Percentiles rank a stretch among this genome's conserved stretches.
Evolutionary conservation across 495 filamentous ascomycete genomes (phyloP).

Genomic region (Penicillium salamii): DNA sequence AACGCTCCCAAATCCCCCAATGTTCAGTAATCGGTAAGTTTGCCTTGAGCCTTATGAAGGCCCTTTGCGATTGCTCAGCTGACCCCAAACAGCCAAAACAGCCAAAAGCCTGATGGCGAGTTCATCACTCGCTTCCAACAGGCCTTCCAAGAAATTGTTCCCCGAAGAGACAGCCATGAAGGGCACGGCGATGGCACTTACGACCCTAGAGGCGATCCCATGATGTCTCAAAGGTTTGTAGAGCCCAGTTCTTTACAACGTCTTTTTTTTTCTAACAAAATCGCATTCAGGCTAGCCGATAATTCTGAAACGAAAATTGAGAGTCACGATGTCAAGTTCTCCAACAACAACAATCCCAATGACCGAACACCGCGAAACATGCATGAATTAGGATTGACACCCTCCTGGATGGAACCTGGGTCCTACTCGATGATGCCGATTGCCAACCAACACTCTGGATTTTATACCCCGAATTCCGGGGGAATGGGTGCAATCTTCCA

Average conservation of each 20-base stretch:
- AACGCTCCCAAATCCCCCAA: constrained; percentile 6
- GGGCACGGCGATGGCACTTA: too few relatives aligned
- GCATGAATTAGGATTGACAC: constrained; percentile 82
- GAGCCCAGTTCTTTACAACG: too few relatives aligned
- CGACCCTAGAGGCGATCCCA: too few relatives aligned
- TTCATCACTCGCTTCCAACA: constrained; percentile 81
- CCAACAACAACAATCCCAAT: constrained; percentile 24
- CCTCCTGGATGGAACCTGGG: constrained; percentile 80
- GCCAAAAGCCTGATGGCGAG: constrained; percentile 83
- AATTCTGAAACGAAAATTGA: constrained; percentile 36
- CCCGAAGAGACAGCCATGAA: constrained; percentile 19
- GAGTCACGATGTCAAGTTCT: constrained; percentile 62
- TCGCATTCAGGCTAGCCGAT: constrained; percentile 6
- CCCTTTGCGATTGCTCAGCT: not conserved
- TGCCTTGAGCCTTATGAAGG: too few relatives aligned
- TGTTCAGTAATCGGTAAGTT: not conserved
- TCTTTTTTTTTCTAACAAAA: too few relatives aligned
- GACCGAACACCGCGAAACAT: constrained; percentile 75
- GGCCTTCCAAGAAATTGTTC: constrained; percentile 66
- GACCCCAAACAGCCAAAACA: constrained; percentile 58
- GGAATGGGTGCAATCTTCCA: constrained; percentile 82
- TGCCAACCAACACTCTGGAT: constrained; percentile 73
- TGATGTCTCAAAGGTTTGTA: constrained; percentile 30
- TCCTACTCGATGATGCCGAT: constrained; percentile 76
- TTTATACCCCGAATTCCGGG: constrained; percentile 86